These are phyloP conservation scores for Porodaedalea pini DNA, from an alignment of 1,284 basidiomycete species.

Conservation along the genomic window DNA sequence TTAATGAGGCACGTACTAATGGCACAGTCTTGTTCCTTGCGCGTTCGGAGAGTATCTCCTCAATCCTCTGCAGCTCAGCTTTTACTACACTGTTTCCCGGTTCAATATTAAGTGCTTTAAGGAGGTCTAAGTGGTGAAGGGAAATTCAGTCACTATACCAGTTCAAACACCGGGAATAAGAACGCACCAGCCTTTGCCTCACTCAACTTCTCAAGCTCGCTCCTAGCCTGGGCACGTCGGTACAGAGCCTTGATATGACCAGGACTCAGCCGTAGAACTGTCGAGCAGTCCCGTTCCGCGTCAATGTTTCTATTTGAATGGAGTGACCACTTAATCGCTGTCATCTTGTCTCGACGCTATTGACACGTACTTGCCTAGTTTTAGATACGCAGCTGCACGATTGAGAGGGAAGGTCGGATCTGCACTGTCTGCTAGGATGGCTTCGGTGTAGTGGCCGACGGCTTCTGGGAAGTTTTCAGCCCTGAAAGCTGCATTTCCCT, in stretches of 20 bases:
- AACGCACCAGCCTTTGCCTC: conserved; percentile 57
- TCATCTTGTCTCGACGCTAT: conserved; percentile 10
- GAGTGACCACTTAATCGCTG: conserved; percentile 14
- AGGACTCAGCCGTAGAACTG: conserved; percentile 47
- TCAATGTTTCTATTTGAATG: conserved; percentile 54
- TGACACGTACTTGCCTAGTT: conserved; percentile 73
- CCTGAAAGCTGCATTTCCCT: conserved; percentile 63
- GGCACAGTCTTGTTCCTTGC: conserved; percentile 2
- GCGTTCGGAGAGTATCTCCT: conserved; percentile 27
- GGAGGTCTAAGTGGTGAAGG: conserved; percentile 46
- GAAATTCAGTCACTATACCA: neutral
- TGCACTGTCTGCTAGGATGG: conserved; percentile 58
- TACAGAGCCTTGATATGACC: conserved; percentile 71
- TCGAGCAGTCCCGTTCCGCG: conserved; percentile 69
- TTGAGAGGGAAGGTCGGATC: conserved; percentile 73
- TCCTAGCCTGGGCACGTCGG: conserved; percentile 65
- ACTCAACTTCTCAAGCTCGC: conserved; percentile 44
- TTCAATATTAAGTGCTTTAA: conserved; percentile 51
- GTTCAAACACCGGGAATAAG: neutral
- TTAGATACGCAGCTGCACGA: conserved; percentile 78
- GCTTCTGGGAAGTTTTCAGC: conserved; percentile 48
- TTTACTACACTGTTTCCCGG: conserved; percentile 56
- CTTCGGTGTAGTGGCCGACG: conserved; percentile 68
- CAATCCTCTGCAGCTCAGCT: conserved; percentile 50
- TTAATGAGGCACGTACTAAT: conserved; percentile 14